Conservation (phyloP, 2,329 filamentous ascomycete genomes). For the Colletotrichum echinochloae region DNA sequence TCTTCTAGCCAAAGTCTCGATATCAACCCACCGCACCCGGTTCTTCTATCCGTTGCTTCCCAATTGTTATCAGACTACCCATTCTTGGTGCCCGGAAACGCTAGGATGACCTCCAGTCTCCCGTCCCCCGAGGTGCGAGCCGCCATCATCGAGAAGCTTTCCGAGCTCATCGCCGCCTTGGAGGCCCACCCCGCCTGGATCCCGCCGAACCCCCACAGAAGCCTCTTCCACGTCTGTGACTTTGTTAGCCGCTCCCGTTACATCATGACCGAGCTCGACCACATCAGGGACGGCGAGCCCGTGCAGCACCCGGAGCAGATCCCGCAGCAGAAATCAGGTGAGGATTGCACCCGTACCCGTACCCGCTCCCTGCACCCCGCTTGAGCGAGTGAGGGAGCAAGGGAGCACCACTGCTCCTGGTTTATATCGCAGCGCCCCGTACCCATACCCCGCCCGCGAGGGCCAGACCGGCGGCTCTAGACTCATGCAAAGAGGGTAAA, state of each 20-base stretch:
- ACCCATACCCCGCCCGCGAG: not conserved
- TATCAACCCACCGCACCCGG: not conserved
- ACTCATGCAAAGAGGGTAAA: not conserved
- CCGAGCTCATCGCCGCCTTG: conserved; percentile 47
- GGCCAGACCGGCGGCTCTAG: conserved; percentile 8
- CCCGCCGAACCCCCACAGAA: conserved; percentile 45
- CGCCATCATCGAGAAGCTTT: conserved; percentile 45
- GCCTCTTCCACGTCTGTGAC: conserved; percentile 55
- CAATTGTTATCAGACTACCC: not conserved
- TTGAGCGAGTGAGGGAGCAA: not conserved
- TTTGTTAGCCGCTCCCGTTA: conserved; percentile 56
- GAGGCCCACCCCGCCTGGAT: conserved; percentile 48
- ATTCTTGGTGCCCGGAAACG: not conserved
- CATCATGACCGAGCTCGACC: conserved; percentile 56
- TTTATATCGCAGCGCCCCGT: not conserved
- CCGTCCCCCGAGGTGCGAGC: conserved; percentile 46
- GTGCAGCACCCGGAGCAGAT: conserved; percentile 53
- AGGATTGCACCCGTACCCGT: conserved; percentile 23
- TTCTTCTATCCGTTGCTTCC: not conserved
- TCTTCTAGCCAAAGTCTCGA: not conserved
- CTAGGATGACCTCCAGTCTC: conserved; percentile 38
- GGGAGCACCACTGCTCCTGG: not conserved
- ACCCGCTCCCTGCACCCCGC: not conserved
- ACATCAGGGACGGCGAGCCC: conserved; percentile 50
- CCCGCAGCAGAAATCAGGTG: conserved; percentile 46